Evolutionary conservation across 768 basidiomycete species (phyloP).

Genomic region (Cystofilobasidium macerans): DNA sequence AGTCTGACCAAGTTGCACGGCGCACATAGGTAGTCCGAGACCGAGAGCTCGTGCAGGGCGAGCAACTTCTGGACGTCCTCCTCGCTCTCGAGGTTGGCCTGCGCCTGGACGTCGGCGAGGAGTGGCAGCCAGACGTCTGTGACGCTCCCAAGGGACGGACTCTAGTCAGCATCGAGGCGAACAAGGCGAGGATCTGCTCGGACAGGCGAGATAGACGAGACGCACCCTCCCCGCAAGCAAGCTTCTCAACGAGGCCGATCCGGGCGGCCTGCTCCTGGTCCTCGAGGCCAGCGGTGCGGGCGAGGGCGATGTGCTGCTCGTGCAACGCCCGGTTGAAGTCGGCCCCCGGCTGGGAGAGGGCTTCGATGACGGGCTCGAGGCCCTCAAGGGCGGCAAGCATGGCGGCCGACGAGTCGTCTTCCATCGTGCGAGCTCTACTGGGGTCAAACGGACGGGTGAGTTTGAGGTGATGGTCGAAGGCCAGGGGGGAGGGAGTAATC

Average conservation of each 20-base stretch:
- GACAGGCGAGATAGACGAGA: not conserved
- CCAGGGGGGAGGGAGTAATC: not conserved
- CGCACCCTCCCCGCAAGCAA: conserved; percentile 23
- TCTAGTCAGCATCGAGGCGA: not conserved
- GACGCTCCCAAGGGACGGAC: not conserved
- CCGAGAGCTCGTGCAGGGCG: conserved; percentile 54
- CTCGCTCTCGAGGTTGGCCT: conserved; percentile 46
- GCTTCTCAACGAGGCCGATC: conserved; percentile 49
- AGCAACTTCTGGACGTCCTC: conserved; percentile 51
- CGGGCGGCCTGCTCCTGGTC: conserved; percentile 52
- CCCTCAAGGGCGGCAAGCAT: conserved; percentile 21
- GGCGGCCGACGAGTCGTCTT: not conserved
- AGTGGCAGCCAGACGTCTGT: conserved; percentile 67
- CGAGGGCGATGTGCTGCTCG: conserved; percentile 55
- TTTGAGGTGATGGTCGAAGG: not conserved
- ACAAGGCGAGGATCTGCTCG: not conserved
- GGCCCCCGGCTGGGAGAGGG: not conserved
- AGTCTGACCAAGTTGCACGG: conserved; percentile 28
- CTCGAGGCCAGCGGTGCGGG: conserved; percentile 49
- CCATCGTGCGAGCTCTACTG: not conserved
- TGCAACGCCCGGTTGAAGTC: conserved; percentile 48
- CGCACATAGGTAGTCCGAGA: conserved; percentile 70
- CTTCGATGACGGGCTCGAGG: conserved; percentile 7
- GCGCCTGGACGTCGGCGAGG: conserved; percentile 45
- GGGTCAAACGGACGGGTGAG: not conserved